These are phyloP conservation scores for Rhytidhysteron rufulum DNA, from an alignment of 2,329 filamentous ascomycete genomes.

Conservation along the genomic window DNA sequence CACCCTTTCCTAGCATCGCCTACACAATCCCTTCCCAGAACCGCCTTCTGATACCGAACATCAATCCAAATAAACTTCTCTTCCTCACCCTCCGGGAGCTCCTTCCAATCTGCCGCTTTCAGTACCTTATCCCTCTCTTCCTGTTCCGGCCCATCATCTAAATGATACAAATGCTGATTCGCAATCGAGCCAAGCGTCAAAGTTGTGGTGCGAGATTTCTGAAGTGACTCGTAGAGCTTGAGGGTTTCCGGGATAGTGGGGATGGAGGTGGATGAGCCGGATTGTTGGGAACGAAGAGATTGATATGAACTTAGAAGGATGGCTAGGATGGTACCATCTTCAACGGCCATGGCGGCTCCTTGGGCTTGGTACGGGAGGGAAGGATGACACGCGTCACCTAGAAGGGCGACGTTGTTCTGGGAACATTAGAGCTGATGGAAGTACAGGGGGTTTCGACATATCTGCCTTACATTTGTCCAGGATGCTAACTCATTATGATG, in stretches of 20 bases:
- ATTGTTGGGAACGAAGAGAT: not conserved
- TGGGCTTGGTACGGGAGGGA: slow-evolving; percentile 15
- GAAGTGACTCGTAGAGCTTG: slow-evolving; percentile 9
- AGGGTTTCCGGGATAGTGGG: slow-evolving; percentile 5
- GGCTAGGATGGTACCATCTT: slow-evolving; percentile 54
- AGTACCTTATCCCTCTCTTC: slow-evolving; percentile 4
- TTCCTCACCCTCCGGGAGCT: slow-evolving; percentile 1
- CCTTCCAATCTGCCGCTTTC: slow-evolving; percentile 4
- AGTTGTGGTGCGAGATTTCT: slow-evolving; percentile 9
- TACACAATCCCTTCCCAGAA: slow-evolving; percentile 7
- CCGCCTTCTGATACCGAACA: slow-evolving; percentile 7
- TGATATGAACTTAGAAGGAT: slow-evolving; percentile 7
- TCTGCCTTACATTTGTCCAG: slow-evolving; percentile 10
- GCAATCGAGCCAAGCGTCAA: slow-evolving; percentile 5
- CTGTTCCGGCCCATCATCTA: slow-evolving; percentile 10
- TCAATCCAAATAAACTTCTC: slow-evolving; percentile 11
- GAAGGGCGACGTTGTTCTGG: slow-evolving; percentile 10
- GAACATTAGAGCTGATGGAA: not conserved
- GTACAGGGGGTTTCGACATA: not conserved
- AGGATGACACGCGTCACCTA: slow-evolving; percentile 16
- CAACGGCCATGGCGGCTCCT: slow-evolving; percentile 60
- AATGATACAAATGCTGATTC: slow-evolving; percentile 10
- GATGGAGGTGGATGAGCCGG: not conserved
- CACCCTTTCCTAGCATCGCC: slow-evolving; percentile 7
- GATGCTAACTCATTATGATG: slow-evolving; percentile 10